Conservation (phyloP, 257 asterid species). For the Haberlea rhodopensis region DNA sequence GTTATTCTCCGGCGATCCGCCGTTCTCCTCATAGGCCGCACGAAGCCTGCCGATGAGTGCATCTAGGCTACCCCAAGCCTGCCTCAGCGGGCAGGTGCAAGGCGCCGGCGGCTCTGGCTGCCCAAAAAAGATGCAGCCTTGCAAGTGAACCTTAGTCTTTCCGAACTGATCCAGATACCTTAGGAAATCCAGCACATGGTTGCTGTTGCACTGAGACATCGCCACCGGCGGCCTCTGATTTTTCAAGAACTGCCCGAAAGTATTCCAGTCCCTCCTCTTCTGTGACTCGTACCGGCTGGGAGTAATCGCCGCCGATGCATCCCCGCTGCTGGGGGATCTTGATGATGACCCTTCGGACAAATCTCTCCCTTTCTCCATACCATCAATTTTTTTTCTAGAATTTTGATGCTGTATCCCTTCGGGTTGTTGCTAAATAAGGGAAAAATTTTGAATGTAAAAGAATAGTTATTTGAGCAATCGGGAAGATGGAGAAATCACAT, state of each 20-base stretch:
- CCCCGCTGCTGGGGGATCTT: constrained; percentile 41
- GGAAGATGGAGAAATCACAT: constrained; percentile 44
- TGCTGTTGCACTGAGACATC: constrained; percentile 52
- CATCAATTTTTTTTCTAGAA: background rate
- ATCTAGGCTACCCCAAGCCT: constrained; percentile 85
- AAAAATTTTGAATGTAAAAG: constrained; percentile 35
- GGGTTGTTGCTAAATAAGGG: constrained; percentile 39
- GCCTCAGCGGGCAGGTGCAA: constrained; percentile 66
- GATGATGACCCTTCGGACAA: constrained; percentile 48
- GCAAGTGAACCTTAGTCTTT: constrained; percentile 72
- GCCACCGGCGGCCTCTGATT: constrained; percentile 63
- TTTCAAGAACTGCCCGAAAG: constrained; percentile 69
- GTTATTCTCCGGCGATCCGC: constrained; percentile 67
- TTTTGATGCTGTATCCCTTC: constrained; percentile 6
- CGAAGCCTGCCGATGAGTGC: constrained; percentile 76
- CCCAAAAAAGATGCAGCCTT: constrained; percentile 71
- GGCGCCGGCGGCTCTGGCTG: constrained; percentile 84
- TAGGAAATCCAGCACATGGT: constrained; percentile 60
- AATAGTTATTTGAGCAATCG: constrained; percentile 25
- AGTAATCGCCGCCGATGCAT: constrained; percentile 9
- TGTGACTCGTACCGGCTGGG: constrained; percentile 71
- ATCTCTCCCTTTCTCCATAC: constrained; percentile 38
- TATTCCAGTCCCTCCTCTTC: constrained; percentile 81
- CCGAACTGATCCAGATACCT: constrained; percentile 76
- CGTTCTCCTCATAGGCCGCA: constrained; percentile 82